Evolutionary conservation across 2,329 filamentous ascomycete species (phyloP).

Genomic region (Neopestalotiopsis clavispora): DNA sequence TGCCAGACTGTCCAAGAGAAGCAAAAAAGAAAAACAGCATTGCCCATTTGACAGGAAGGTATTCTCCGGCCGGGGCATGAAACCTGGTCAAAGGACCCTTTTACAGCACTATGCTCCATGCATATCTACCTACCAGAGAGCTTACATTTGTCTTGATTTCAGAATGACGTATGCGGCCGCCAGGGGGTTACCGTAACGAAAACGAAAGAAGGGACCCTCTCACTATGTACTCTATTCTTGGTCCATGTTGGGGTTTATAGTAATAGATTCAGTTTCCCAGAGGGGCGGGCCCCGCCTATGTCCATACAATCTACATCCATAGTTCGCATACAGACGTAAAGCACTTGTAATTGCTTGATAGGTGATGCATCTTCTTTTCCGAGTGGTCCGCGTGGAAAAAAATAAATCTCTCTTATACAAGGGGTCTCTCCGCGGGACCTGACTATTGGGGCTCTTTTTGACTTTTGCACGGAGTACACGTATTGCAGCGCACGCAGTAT

Average conservation of each 20-base stretch:
- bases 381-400: too few relatives aligned
- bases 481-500: too few relatives aligned
- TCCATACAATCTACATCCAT: background rate
- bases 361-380: too few relatives aligned
- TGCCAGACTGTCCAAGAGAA: background rate
- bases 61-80: background rate
- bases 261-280: background rate
- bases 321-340: background rate
- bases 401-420: too few relatives aligned
- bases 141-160: background rate
- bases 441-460: too few relatives aligned
- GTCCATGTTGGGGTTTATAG: background rate
- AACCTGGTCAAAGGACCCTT: background rate
- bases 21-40: background rate
- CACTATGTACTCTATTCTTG: background rate
- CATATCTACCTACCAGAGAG: background rate
- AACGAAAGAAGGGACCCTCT: background rate
- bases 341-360: too few relatives aligned
- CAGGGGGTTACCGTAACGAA: background rate
- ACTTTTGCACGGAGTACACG: too few relatives aligned
- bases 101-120: background rate
- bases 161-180: constrained; percentile 18
- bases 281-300: background rate
- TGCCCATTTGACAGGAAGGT: background rate
- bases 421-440: too few relatives aligned